Conservation (phyloP, 441 rosid genomes). For the Daphne laureola region DNA sequence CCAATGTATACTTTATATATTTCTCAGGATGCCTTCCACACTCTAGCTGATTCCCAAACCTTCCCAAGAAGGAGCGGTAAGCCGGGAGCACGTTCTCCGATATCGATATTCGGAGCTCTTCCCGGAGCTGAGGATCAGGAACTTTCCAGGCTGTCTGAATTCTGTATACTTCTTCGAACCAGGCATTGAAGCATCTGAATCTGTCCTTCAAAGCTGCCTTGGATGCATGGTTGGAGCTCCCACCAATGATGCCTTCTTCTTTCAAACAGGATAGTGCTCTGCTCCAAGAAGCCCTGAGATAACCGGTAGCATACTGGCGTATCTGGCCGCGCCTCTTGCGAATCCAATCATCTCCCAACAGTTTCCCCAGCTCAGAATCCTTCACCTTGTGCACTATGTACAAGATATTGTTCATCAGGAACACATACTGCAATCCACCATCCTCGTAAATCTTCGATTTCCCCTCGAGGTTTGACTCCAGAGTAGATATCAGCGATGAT, state of each 20-base stretch:
- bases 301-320: slow-evolving; percentile 71
- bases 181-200: slow-evolving; percentile 73
- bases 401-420: slow-evolving; percentile 75
- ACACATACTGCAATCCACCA: slow-evolving; percentile 56
- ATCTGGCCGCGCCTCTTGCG: slow-evolving; percentile 68
- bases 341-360: slow-evolving; percentile 83
- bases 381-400: slow-evolving; percentile 81
- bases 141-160: slow-evolving; percentile 90
- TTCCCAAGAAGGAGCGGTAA: slow-evolving; percentile 70
- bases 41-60: slow-evolving; percentile 71
- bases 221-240: slow-evolving; percentile 53
- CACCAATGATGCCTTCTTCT: slow-evolving; percentile 64
- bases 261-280: slow-evolving; percentile 66
- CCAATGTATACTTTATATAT: slow-evolving; percentile 78
- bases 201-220: slow-evolving; percentile 70
- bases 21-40: slow-evolving; percentile 72
- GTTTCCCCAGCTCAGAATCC: slow-evolving; percentile 63
- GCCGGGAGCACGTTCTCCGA: slow-evolving; percentile 83
- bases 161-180: slow-evolving; percentile 78
- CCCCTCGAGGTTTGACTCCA: slow-evolving; percentile 73
- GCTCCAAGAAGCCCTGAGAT: slow-evolving; percentile 83
- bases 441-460: slow-evolving; percentile 75
- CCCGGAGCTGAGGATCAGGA: slow-evolving; percentile 84
- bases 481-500: slow-evolving; percentile 40
- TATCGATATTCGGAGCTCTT: slow-evolving; percentile 78